Conservation (phyloP, 2,329 filamentous ascomycete genomes). For the Graphilbum sp. region DNA sequence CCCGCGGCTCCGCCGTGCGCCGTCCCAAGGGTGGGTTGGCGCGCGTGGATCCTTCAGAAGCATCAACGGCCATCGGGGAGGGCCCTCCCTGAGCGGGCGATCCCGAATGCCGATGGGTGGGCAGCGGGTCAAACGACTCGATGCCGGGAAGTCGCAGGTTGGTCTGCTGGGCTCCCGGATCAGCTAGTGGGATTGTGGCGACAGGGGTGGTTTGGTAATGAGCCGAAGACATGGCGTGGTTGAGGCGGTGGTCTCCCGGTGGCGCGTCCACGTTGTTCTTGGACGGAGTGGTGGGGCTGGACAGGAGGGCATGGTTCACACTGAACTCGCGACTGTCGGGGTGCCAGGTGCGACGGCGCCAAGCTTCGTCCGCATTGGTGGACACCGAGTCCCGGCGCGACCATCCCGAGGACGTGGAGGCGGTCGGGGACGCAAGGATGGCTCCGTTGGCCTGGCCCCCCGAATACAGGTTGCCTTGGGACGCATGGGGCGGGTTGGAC, state of each 20-base stretch:
- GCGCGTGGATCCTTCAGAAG: slow-evolving; percentile 15
- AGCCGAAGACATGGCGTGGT: slow-evolving; percentile 56
- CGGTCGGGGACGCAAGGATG: slow-evolving; percentile 47
- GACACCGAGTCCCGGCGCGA: slow-evolving; percentile 48
- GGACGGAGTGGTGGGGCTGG: not conserved
- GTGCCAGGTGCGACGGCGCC: slow-evolving; percentile 81
- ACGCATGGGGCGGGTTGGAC: slow-evolving; percentile 35
- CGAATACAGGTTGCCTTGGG: slow-evolving; percentile 23
- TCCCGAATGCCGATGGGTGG: slow-evolving; percentile 36
- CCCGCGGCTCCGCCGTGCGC: slow-evolving; percentile 13
- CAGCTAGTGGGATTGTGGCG: slow-evolving; percentile 31
- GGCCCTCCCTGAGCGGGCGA: slow-evolving; percentile 48
- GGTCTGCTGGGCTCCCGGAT: slow-evolving; percentile 32
- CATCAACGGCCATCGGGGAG: slow-evolving; percentile 66
- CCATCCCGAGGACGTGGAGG: slow-evolving; percentile 39
- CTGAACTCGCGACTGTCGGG: slow-evolving; percentile 54
- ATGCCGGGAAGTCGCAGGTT: slow-evolving; percentile 68
- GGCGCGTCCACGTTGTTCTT: not conserved
- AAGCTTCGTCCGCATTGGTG: slow-evolving; percentile 53
- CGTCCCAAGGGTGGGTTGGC: slow-evolving; percentile 20
- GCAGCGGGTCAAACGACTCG: slow-evolving; percentile 73
- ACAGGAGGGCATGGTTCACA: slow-evolving; percentile 9
- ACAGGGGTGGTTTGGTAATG: slow-evolving; percentile 24
- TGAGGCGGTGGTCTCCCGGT: slow-evolving; percentile 56
- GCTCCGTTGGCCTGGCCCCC: no score